These are phyloP conservation scores for Acacia concinna DNA, from an alignment of 331 rosid species.

Conservation along the genomic window DNA sequence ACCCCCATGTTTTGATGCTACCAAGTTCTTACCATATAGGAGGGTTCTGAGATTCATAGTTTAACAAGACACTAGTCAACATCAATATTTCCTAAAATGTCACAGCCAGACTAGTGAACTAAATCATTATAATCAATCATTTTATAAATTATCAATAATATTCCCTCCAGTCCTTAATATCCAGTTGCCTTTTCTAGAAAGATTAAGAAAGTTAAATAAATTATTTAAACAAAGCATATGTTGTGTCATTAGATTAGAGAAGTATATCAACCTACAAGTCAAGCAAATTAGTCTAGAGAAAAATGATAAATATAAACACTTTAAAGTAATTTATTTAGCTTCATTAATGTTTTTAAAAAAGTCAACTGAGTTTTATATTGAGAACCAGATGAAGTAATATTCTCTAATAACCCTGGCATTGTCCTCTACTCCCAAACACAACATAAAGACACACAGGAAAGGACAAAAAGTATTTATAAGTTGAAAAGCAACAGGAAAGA, in stretches of 20 bases:
- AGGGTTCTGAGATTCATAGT: background rate
- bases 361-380: too few species aligned
- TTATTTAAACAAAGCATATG: too few species aligned
- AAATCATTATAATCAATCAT: background rate
- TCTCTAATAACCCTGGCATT: background rate
- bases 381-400: background rate
- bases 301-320: too few species aligned
- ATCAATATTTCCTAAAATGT: background rate
- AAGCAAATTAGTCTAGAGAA: too few species aligned
- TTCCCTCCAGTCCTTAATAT: too few species aligned
- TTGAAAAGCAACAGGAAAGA: background rate
- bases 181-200: too few species aligned
- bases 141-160: background rate
- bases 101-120: background rate
- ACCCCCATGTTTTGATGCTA: background rate
- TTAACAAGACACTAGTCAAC: background rate
- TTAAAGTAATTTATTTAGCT: too few species aligned
- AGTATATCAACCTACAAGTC: too few species aligned
- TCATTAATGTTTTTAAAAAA: too few species aligned
- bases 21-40: background rate
- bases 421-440: background rate
- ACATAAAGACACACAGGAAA: background rate
- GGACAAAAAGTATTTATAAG: constrained; percentile 6
- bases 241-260: too few species aligned
- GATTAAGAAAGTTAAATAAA: too few species aligned